These are phyloP conservation scores for Coemansia sp. DNA, from an alignment of 192 early-diverging fungal genomes.

Conservation along the genomic window DNA sequence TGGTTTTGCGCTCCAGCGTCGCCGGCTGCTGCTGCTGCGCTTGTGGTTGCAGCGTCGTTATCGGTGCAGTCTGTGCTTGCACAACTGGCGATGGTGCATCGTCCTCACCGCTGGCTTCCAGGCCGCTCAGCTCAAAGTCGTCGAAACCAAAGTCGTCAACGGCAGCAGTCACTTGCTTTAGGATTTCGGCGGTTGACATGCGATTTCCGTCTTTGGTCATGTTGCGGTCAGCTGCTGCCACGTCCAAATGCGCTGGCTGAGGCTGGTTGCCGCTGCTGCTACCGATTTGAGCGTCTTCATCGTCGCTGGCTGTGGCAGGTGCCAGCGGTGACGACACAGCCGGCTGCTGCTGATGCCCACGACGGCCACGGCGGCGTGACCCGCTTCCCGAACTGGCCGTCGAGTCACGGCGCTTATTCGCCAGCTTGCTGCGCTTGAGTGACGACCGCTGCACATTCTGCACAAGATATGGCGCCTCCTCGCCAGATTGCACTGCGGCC, in stretches of 20 bases:
- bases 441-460: constrained; percentile 49
- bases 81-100: no score
- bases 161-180: constrained; percentile 46
- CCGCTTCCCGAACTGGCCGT: constrained; percentile 24
- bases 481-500: background rate
- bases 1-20: constrained; percentile 12
- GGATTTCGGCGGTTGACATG: constrained; percentile 50
- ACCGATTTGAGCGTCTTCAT: background rate
- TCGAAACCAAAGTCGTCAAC: constrained; percentile 49
- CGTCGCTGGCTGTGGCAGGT: background rate
- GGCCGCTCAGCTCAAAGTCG: constrained; percentile 38
- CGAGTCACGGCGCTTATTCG: constrained; percentile 53
- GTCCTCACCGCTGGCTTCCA: constrained; percentile 7
- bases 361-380: constrained; percentile 11
- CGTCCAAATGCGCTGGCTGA: background rate
- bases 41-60: background rate
- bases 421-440: constrained; percentile 54
- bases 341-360: constrained; percentile 2
- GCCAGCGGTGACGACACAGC: constrained; percentile 40
- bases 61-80: no score
- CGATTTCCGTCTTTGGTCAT: constrained; percentile 17
- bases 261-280: background rate
- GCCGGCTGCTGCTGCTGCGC: constrained; percentile 4
- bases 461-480: constrained; percentile 43
- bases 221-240: background rate